phyloP scores from a whole-genome alignment of 2,329 filamentous ascomycete species.

The Fusarium sp. region DNA sequence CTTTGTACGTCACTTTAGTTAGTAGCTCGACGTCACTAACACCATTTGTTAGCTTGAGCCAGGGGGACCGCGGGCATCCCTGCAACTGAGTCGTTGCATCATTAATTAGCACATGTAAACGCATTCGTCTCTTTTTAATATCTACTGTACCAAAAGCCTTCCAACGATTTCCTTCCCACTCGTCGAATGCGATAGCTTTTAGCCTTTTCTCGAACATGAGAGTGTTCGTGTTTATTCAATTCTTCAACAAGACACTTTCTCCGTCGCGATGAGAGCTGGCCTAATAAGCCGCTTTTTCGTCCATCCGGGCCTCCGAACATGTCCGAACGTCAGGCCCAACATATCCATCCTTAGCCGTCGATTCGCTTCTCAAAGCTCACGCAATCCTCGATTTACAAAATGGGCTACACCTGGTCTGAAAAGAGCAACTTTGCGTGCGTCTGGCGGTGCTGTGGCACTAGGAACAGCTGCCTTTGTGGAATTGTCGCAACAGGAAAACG shows the following conservation, averaged over 20 bases:
- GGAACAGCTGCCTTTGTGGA: conserved; percentile 69
- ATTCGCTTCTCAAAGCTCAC: conserved; percentile 43
- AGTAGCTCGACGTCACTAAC: conserved; percentile 48
- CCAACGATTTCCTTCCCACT: background rate
- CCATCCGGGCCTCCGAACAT: conserved; percentile 52
- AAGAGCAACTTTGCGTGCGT: conserved; percentile 54
- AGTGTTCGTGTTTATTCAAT: conserved; percentile 16
- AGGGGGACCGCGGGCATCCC: conserved; percentile 36
- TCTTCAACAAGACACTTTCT: conserved; percentile 22
- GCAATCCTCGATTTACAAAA: conserved; percentile 43
- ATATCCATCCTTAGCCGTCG: conserved; percentile 37
- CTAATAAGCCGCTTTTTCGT: conserved; percentile 59
- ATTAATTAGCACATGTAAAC: conserved; percentile 38
- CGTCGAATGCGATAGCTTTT: conserved; percentile 26
- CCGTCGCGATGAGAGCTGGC: conserved; percentile 60
- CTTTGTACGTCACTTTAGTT: conserved; percentile 32
- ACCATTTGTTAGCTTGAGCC: conserved; percentile 15
- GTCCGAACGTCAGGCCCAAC: conserved; percentile 32
- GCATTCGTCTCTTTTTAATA: conserved; percentile 1
- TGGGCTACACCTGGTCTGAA: conserved; percentile 39
- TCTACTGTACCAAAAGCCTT: background rate
- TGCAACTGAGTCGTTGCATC: conserved; percentile 39
- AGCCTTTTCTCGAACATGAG: conserved; percentile 38
- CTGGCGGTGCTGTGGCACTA: conserved; percentile 58
- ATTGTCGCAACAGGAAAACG: conserved; percentile 67